Base-by-base conservation (phyloP, 768 basidiomycete genomes). In the Clavaria fumosa region DNA sequence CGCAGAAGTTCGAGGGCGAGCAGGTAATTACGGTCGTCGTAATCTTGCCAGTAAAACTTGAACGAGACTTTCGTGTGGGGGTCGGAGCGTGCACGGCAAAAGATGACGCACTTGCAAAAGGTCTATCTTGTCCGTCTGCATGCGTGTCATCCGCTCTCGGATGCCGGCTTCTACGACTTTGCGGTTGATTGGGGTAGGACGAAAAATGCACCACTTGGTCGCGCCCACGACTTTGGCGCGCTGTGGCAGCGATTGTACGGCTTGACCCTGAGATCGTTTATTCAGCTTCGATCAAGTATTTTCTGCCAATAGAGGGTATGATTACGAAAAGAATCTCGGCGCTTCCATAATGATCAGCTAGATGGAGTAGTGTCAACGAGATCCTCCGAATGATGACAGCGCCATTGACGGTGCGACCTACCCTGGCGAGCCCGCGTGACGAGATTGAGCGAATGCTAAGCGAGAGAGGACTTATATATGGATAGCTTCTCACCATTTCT, bases 201-300 rank as follows among this genome's bases (percentile, higher is more conserved):
- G 63, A 60, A 86, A 86, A 10, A 83, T 70, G 53, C 83, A 86
- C 82, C 81, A 89, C 51, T 89, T 89, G 2, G 86, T 89, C 1
- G 78, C 81, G 30, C 81, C 78, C 18, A 86, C 43, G 7, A 80
- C 64, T 3, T 55, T 47, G 24, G 59, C 50, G 20, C 63, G 49
- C 21, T 56, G 44, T 20, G 61, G 52, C 12, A 71, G 53, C 9
- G 65, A 60, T 43, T 58, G 50, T 47, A 67, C 67, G 56, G 80
- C 81, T 52, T 78, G 72, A 9, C 83, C 84, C 83, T 86, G 53
- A 4, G 24, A 33, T 42, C 24, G 15, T 4, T 38, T 35, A n/a
- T 27, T 42, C 32, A 42, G 31, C 36, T 37, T 38, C 39, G 38
- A n/a, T 10, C 14, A 10, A 7, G 19, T 17, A 17, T 14, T 30